Conservation (phyloP, 139 green algal genomes). For the Raphidocelis subcapitata region DNA sequence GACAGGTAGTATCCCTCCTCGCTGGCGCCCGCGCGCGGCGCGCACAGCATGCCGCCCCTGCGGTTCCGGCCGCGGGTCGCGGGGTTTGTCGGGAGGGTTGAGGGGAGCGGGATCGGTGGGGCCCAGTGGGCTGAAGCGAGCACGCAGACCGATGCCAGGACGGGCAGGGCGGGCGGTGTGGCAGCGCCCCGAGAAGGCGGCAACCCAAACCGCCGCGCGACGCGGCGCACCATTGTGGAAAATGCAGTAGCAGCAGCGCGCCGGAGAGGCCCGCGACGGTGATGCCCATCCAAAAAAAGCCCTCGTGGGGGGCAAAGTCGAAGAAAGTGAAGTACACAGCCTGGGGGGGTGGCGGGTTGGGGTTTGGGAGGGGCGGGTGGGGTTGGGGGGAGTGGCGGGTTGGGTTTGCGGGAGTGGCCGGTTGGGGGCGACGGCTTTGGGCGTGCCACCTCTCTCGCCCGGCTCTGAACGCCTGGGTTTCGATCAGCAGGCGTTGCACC, state of each 20-base stretch:
- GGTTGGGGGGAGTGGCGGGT: no score
- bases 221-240: conserved; percentile 70
- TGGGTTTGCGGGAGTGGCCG: no score
- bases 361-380: no score
- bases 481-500: no score
- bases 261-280: conserved; percentile 69
- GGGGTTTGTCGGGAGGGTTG: background rate
- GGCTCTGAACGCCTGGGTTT: no score
- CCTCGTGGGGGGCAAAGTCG: conserved; percentile 18
- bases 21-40: conserved; percentile 40
- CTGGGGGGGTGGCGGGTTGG: no score
- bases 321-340: conserved; percentile 21
- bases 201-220: background rate
- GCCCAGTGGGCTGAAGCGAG: background rate
- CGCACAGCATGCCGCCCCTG: conserved; percentile 86
- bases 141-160: background rate
- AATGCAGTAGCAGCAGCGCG: conserved; percentile 70
- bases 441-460: no score
- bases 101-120: background rate
- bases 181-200: background rate
- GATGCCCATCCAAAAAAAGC: conserved; percentile 86
- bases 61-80: background rate
- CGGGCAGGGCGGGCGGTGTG: background rate
- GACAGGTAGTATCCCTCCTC: conserved; percentile 90
- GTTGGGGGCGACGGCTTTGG: no score